Base-by-base conservation (phyloP, 805 yeast species). In the Candida nitratophila region DNA sequence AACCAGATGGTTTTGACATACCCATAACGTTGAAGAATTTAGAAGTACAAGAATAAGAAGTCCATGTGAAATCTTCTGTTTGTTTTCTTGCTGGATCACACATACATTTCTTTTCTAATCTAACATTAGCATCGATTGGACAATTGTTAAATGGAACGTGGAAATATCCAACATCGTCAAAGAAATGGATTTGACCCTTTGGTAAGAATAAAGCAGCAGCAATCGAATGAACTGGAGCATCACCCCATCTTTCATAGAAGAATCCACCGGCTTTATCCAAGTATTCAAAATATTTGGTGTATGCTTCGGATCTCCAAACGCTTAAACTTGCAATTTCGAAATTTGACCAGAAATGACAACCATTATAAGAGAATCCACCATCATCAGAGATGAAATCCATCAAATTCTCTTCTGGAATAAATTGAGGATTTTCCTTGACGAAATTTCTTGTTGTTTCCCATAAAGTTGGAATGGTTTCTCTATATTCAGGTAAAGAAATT, bases 201-300 rank as follows among this genome's bases (percentile, higher is more conserved):
- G 84, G 79, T 62, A 86, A 60, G 68, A 88, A 85, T 51, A 88
- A 68, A 4, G 93, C 69, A 19, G 86, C 96, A 29, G 93, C 96
- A 56, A 87, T 81, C 6, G 95, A 84, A 64, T 87, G 96, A 41
- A 87, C 83, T 31, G 96, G 96, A 24, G 95, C 96, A 64, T 87
- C 96, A 54, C 96, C 95, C 96, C 95, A 86, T 65, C 96, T 76
- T 70, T 85, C 89, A 63, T 87, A 88, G 69, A 84, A 88, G 68
- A 88, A 88, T n/a, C 96, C 96, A 61, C 96, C 96, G 15, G 83
- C 76, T 49, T 76, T 63, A 64, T 88, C 96, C 56, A 88, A 74
- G 54, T 73, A 68, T 17, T 85, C 83, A 54, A 88, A 88, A 64
- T 82, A 88, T 45, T 75, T 72, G 39, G 64, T 54, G 60, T 88